These are phyloP conservation scores for Mycena rebaudengoi DNA, from an alignment of 768 basidiomycete genomes.

Conservation along the genomic window DNA sequence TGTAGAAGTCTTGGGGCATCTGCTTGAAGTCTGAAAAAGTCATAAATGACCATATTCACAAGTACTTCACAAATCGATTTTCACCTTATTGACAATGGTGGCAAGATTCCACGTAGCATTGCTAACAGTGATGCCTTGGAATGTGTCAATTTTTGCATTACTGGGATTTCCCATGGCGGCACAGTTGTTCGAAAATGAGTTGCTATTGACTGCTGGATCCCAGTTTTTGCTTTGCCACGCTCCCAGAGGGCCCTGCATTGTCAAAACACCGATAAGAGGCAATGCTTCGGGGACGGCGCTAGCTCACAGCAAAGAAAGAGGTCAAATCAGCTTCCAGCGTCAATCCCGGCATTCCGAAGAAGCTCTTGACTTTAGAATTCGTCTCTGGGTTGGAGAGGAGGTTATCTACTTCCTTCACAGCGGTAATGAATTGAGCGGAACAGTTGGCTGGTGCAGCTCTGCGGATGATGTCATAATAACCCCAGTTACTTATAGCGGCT, in stretches of 20 bases:
- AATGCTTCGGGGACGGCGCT: conserved; percentile 6
- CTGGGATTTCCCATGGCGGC: conserved; percentile 54
- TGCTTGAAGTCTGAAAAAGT: conserved; percentile 15
- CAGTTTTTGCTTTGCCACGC: conserved; percentile 88
- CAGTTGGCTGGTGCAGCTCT: conserved; percentile 71
- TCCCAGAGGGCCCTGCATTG: conserved; percentile 62
- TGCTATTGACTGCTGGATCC: conserved; percentile 76
- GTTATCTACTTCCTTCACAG: conserved; percentile 67
- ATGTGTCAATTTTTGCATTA: conserved; percentile 18
- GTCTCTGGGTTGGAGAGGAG: conserved; percentile 61
- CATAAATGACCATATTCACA: background rate
- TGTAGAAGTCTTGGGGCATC: conserved; percentile 13
- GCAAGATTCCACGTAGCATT: conserved; percentile 34
- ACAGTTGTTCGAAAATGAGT: conserved; percentile 74
- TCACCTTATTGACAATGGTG: conserved; percentile 18
- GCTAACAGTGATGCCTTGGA: conserved; percentile 36
- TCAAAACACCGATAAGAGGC: conserved; percentile 1
- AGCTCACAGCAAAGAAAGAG: conserved; percentile 18
- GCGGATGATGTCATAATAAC: conserved; percentile 87
- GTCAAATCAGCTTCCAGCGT: conserved; percentile 20
- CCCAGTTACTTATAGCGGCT: conserved; percentile 81
- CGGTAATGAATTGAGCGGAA: conserved; percentile 60
- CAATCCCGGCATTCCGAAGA: conserved; percentile 20
- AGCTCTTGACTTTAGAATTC: conserved; percentile 41
- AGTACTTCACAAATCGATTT: background rate